Evolutionary conservation across 108 stramenopile genomes (phyloP), one percentile per base, ranked within the genome.

Genomic region (Skeletonema menzelii): DNA sequence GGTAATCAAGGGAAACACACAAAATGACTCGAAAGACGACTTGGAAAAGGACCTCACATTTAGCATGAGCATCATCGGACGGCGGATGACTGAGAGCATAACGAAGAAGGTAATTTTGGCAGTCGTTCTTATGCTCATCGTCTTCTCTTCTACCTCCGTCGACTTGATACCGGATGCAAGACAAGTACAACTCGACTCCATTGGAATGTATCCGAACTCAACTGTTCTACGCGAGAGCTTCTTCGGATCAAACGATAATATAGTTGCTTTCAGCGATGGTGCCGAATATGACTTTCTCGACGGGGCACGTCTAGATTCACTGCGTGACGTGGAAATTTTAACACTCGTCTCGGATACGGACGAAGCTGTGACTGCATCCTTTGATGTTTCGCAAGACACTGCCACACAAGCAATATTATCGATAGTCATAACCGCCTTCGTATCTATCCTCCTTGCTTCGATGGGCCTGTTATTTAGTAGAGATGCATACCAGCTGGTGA

Each of bases 401-500:
- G 58, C 59, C 27, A 44, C 63, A 27, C 76, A 69, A 59, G 82
- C 82, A 32, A 73, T 71, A 63, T 73, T 69, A 40, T 73, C 70
- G 13, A 59, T 83, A 11, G 12, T 69, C 38, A 75, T 75, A 27
- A 83, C 78, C 12, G 56, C 81, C 1, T 76, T 85, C 47, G 85
- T 87, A 12, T 76, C 88, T 26, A 14, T 86, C 2, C 62, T 88
- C 3, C 80, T 89, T 20, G 86, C 77, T 8, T 34, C 75, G 5
- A 74, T 80, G 56, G 75, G 82, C 5, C 65, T 89, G 27, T 55
- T 88, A 1, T 88, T 89, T 67, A 84, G 73, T 15, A 67, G 77
- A 63, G 90, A 91, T 66, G 86, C 88, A 13, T 85, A 87, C 47
- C 63, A 70, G 42, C 72, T 91, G 53, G 84, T 91, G 8, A 76